Percentiles rank a stretch among this genome's conserved stretches.
These are phyloP conservation scores for Ogataea pini DNA, from an alignment of 805 yeast species.

Conservation along the genomic window DNA sequence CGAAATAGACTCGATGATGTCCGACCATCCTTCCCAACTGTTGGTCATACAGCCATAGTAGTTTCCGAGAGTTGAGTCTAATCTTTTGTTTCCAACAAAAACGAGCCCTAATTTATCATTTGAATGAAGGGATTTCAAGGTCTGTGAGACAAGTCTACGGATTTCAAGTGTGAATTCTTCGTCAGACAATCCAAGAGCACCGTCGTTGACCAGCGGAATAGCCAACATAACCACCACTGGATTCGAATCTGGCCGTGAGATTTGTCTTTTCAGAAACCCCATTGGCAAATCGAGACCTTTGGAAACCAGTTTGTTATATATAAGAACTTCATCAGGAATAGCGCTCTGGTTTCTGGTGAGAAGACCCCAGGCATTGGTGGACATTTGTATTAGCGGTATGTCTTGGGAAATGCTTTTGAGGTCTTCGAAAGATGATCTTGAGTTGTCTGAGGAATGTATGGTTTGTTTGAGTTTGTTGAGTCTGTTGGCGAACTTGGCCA, in stretches of 20 bases:
- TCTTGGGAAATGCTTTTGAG: constrained; percentile 13
- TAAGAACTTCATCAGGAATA: constrained; percentile 42
- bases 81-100: constrained; percentile 25
- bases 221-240: constrained; percentile 30
- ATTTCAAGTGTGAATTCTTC: constrained; percentile 23
- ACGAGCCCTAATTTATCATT: constrained; percentile 33
- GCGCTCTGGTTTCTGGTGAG: constrained; percentile 34
- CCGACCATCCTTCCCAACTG: constrained; percentile 34
- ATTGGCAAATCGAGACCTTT: constrained; percentile 46
- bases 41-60: constrained; percentile 33
- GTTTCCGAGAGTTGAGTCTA: constrained; percentile 25
- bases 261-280: constrained; percentile 37
- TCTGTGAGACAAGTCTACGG: constrained; percentile 12
- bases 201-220: constrained; percentile 26
- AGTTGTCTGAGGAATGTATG: too few species aligned
- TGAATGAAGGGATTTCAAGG: constrained; percentile 17
- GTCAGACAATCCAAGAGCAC: constrained; percentile 21
- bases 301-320: constrained; percentile 38
- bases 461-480: too few species aligned
- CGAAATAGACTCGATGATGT: constrained; percentile 24
- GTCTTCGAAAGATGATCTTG: constrained; percentile 5
- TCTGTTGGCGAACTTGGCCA: constrained; percentile 23
- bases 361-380: constrained; percentile 52
- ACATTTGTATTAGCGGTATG: constrained; percentile 45
- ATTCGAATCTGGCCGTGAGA: constrained; percentile 41